A percentile compares a stretch with the other conserved stretches of the same genome.
Evolutionary conservation across 1,139 yeast species (phyloP).

Genomic region (Saccharomycopsis phalli): DNA sequence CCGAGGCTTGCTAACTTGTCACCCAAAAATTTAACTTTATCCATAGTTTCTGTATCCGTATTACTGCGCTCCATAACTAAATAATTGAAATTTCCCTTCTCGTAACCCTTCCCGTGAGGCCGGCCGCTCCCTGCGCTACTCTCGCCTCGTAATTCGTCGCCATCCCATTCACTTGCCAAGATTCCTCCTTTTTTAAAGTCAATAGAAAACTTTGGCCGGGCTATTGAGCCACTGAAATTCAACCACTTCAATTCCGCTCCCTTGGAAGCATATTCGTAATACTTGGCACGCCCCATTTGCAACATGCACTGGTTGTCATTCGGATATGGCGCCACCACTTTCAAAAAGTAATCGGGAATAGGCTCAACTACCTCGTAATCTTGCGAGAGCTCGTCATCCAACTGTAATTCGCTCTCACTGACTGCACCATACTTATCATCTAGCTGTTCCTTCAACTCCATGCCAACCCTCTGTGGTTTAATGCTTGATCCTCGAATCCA

Average conservation of each 20-base stretch:
- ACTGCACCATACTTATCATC: slow-evolving; percentile 35
- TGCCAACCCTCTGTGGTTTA: slow-evolving; percentile 25
- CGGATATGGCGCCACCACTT: slow-evolving; percentile 80
- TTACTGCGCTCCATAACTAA: slow-evolving; percentile 54
- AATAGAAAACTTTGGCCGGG: slow-evolving; percentile 66
- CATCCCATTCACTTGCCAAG: slow-evolving; percentile 66
- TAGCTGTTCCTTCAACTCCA: slow-evolving; percentile 32
- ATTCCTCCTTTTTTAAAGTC: slow-evolving; percentile 79
- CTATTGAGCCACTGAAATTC: slow-evolving; percentile 61
- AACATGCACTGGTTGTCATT: slow-evolving; percentile 86
- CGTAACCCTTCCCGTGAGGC: slow-evolving; percentile 62
- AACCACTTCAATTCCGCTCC: slow-evolving; percentile 66
- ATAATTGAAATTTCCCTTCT: slow-evolving; percentile 69
- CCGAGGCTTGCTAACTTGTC: slow-evolving; percentile 15
- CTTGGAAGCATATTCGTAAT: slow-evolving; percentile 49
- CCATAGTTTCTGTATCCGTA: neutral
- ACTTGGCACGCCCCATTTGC: slow-evolving; percentile 67
- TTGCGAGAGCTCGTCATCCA: slow-evolving; percentile 38
- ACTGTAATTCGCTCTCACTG: slow-evolving; percentile 36
- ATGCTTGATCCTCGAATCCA: slow-evolving; percentile 46
- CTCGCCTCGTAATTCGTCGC: slow-evolving; percentile 38
- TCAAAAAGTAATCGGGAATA: slow-evolving; percentile 42
- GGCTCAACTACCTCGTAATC: slow-evolving; percentile 34
- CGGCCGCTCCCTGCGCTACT: slow-evolving; percentile 60
- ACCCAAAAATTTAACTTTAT: slow-evolving; percentile 24